These are phyloP conservation scores for Claviceps cyperi DNA, from an alignment of 2,329 filamentous ascomycete genomes.

Conservation along the genomic window DNA sequence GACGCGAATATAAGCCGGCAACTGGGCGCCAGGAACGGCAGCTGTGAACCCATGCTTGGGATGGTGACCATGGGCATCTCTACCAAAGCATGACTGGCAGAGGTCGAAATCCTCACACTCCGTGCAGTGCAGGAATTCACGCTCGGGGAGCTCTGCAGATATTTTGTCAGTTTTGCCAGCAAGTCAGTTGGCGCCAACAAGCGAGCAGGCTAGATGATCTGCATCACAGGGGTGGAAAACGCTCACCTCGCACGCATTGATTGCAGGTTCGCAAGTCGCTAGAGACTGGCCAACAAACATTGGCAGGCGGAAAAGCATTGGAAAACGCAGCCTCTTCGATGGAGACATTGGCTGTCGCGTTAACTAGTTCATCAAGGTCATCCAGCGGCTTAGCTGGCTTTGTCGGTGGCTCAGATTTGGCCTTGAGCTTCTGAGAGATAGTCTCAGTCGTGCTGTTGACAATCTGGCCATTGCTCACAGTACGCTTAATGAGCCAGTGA, in stretches of 20 bases:
- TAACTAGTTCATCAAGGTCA: not conserved
- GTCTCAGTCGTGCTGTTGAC: slow-evolving; percentile 77
- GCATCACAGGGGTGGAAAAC: not conserved
- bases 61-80: slow-evolving; percentile 75
- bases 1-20: slow-evolving; percentile 46
- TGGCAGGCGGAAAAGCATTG: not conserved
- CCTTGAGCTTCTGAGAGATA: slow-evolving; percentile 48
- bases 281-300: slow-evolving; percentile 7
- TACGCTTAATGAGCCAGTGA: slow-evolving; percentile 93
- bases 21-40: slow-evolving; percentile 45
- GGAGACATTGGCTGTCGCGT: not conserved
- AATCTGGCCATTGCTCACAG: slow-evolving; percentile 62
- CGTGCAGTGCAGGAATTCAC: slow-evolving; percentile 72
- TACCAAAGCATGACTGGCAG: slow-evolving; percentile 67
- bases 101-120: slow-evolving; percentile 84
- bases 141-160: slow-evolving; percentile 50
- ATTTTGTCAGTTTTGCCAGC: not conserved
- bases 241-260: slow-evolving; percentile 36
- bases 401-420: slow-evolving; percentile 10
- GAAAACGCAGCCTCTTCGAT: not conserved
- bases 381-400: not conserved
- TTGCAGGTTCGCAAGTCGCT: slow-evolving; percentile 52
- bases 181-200: not conserved
- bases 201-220: not conserved
- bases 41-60: slow-evolving; percentile 70